Conservation (phyloP, 2,329 filamentous ascomycete genomes). For the Lecanicillium sp. region DNA sequence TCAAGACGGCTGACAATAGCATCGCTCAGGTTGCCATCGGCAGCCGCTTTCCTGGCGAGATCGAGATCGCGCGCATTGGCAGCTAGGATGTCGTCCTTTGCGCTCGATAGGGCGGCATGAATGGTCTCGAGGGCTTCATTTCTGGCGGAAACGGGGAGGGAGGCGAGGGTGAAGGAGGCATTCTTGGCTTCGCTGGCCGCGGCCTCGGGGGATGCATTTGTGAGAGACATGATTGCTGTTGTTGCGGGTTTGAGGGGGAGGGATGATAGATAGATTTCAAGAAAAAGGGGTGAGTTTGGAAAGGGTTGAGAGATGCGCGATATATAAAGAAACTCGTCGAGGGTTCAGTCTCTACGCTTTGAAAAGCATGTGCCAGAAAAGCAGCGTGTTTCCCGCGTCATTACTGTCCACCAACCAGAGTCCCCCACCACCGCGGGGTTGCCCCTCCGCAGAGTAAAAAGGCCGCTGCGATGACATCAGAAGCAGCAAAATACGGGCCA, state of each 20-base stretch:
- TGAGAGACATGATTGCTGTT: conserved; percentile 68
- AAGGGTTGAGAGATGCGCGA: neutral
- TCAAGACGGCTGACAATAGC: conserved; percentile 86
- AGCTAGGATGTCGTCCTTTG: conserved; percentile 69
- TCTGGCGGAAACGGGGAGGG: conserved; percentile 65
- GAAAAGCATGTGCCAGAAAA: conserved; percentile 3
- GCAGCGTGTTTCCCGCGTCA: neutral
- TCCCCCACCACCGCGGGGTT: conserved; percentile 6
- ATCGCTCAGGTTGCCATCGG: conserved; percentile 66
- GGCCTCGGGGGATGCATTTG: conserved; percentile 70
- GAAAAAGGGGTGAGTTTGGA: neutral
- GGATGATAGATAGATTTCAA: neutral
- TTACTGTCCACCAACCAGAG: neutral
- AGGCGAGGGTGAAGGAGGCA: conserved; percentile 76
- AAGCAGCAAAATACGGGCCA: neutral
- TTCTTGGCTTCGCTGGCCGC: conserved; percentile 71
- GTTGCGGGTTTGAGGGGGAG: neutral
- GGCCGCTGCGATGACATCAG: conserved; percentile 7
- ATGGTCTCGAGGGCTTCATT: conserved; percentile 82
- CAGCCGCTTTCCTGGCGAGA: conserved; percentile 63
- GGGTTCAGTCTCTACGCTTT: neutral
- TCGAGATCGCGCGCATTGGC: conserved; percentile 82
- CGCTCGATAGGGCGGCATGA: conserved; percentile 63
- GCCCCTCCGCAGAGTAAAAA: conserved; percentile 1
- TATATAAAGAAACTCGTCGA: neutral